A percentile compares a stretch with the other conserved stretches of the same genome.
These are phyloP conservation scores for Aspergillus latus DNA, from an alignment of 2,329 filamentous ascomycete genomes.

Conservation along the genomic window DNA sequence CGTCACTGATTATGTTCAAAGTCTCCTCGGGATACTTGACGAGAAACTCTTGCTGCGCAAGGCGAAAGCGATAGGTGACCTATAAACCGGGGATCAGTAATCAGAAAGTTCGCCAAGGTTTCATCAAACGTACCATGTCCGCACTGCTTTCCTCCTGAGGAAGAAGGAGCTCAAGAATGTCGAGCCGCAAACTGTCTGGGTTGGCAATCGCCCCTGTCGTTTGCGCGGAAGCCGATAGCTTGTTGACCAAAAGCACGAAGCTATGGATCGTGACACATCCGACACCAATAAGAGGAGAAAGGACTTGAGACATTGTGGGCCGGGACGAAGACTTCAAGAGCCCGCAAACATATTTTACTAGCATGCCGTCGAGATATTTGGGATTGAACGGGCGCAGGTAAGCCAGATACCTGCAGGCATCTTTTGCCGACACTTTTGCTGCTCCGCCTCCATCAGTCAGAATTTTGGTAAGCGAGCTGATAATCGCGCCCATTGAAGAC, in stretches of 20 bases:
- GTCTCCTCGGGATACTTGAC: constrained; percentile 34
- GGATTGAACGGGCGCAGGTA: constrained; percentile 46
- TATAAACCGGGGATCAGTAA: constrained; percentile 13
- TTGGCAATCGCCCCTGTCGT: constrained; percentile 26
- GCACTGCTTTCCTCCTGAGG: constrained; percentile 20
- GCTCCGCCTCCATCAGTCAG: constrained; percentile 34
- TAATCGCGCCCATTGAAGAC: constrained; percentile 43
- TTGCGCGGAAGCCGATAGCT: constrained; percentile 29
- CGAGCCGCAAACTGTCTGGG: constrained; percentile 28
- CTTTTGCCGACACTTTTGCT: constrained; percentile 32
- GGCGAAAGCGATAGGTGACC: constrained; percentile 42
- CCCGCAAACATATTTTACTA: constrained; percentile 44
- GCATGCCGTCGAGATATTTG: constrained; percentile 44
- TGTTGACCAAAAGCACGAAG: constrained; percentile 39
- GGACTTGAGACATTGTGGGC: constrained; percentile 32
- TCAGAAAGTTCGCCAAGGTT: background rate
- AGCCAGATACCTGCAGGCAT: constrained; percentile 43
- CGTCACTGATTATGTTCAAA: constrained; percentile 36
- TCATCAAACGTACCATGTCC: constrained; percentile 33
- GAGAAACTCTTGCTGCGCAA: constrained; percentile 42
- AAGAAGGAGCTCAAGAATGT: constrained; percentile 36
- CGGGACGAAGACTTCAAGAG: constrained; percentile 38
- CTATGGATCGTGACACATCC: constrained; percentile 46
- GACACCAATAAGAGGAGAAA: constrained; percentile 45
- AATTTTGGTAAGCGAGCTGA: constrained; percentile 42